Evolutionary conservation across 2,329 filamentous ascomycete genomes (phyloP).

Genomic region (Paecilomyces niveus): DNA sequence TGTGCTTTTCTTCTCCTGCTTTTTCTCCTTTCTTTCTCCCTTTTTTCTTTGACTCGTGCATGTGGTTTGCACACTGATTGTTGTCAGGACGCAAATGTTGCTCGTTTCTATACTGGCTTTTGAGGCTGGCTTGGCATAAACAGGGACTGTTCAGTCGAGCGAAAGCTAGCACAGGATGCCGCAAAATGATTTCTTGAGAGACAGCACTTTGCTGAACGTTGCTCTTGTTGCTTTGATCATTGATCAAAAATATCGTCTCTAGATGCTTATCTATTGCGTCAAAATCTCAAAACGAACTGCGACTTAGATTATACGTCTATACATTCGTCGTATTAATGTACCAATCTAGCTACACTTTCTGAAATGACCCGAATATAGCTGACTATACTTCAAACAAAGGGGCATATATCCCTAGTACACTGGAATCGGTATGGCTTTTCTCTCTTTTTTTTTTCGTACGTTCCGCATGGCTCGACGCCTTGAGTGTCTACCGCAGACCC

Average conservation of each 20-base stretch:
- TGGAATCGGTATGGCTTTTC: background rate
- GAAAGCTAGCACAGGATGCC: background rate
- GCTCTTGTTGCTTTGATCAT: background rate
- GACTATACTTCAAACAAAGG: background rate
- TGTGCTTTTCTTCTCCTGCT: background rate
- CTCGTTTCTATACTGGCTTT: background rate
- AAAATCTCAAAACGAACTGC: background rate
- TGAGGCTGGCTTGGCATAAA: background rate
- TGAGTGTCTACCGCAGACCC: background rate
- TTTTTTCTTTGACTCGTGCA: background rate
- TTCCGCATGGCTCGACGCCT: background rate
- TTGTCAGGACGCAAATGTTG: background rate
- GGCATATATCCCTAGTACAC: background rate
- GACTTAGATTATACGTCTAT: background rate
- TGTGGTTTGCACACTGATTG: background rate
- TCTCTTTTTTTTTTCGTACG: background rate
- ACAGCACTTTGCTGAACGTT: background rate
- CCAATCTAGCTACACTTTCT: background rate
- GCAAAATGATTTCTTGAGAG: background rate
- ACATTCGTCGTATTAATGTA: background rate
- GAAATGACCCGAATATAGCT: background rate
- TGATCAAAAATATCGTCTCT: background rate
- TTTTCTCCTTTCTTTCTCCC: background rate
- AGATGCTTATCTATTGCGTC: background rate
- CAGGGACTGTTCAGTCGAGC: too few species aligned